Evolutionary conservation across 2,329 filamentous ascomycete genomes (phyloP).

Genomic region (Aspergillus aculeatinus): DNA sequence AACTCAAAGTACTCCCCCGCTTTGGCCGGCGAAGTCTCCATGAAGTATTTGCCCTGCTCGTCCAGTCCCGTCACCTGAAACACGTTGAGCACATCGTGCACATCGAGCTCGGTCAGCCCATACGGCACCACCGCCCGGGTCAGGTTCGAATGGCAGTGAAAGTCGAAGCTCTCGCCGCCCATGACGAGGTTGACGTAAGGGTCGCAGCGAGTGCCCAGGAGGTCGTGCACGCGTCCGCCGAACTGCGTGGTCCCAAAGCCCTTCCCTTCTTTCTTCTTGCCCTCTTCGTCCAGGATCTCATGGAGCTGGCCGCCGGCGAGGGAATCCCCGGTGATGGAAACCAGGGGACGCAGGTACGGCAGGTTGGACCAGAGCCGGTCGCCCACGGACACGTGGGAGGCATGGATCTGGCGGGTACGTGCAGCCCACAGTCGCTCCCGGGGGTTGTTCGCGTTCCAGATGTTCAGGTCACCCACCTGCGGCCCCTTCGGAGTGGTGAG

Average conservation of each 20-base stretch:
- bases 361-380: constrained; percentile 77
- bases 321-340: constrained; percentile 69
- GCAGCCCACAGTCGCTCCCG: constrained; percentile 80
- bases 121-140: constrained; percentile 68
- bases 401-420: constrained; percentile 74
- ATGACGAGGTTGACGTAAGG: constrained; percentile 78
- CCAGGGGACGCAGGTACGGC: constrained; percentile 73
- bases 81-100: constrained; percentile 83
- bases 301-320: constrained; percentile 47
- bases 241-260: constrained; percentile 48
- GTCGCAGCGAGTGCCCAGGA: constrained; percentile 80
- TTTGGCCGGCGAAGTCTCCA: constrained; percentile 54
- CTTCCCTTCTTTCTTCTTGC: constrained; percentile 28
- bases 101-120: constrained; percentile 69
- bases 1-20: constrained; percentile 65
- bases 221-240: constrained; percentile 71
- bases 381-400: constrained; percentile 68
- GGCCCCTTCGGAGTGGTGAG: constrained; percentile 75
- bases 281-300: constrained; percentile 37
- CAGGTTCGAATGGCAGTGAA: constrained; percentile 81
- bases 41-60: constrained; percentile 71
- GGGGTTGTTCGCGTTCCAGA: constrained; percentile 75
- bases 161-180: constrained; percentile 70
- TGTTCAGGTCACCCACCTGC: constrained; percentile 80
- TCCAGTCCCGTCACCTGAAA: constrained; percentile 83